Conservation (phyloP, 148 eudicot species). For the Silene latifolia region DNA sequence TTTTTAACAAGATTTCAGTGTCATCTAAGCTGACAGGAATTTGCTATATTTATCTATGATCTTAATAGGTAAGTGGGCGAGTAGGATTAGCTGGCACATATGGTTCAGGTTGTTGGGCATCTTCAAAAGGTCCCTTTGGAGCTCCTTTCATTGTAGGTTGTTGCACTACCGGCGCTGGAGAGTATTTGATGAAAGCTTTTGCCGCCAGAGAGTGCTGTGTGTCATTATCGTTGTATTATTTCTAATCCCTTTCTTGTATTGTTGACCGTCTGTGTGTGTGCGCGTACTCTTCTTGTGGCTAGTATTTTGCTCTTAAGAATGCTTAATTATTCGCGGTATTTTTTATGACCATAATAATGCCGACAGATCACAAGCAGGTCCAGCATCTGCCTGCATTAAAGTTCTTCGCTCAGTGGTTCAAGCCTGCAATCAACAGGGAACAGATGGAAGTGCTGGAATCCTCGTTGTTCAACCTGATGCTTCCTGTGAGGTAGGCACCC, state of each 20-base stretch:
- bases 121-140: conserved; percentile 64
- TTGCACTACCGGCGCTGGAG: conserved; percentile 95
- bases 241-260: conserved; percentile 14
- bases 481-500: conserved; percentile 40
- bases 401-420: conserved; percentile 47
- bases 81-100: conserved; percentile 94
- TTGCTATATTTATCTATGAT: background rate
- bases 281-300: background rate
- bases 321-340: background rate
- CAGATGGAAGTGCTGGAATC: conserved; percentile 77
- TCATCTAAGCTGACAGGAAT: background rate
- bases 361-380: conserved; percentile 76
- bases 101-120: conserved; percentile 98
- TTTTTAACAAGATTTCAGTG: background rate
- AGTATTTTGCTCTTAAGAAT: background rate
- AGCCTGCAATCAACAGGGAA: conserved; percentile 39
- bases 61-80: conserved; percentile 77
- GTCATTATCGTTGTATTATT: conserved; percentile 68
- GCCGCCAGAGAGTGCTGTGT: conserved; percentile 87
- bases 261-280: background rate
- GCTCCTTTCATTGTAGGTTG: conserved; percentile 63
- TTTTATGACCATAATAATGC: background rate
- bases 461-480: conserved; percentile 82
- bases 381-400: conserved; percentile 76
- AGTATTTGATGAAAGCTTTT: conserved; percentile 84